Conservation (phyloP, 1,284 basidiomycete species). For the Pascua sp. region DNA sequence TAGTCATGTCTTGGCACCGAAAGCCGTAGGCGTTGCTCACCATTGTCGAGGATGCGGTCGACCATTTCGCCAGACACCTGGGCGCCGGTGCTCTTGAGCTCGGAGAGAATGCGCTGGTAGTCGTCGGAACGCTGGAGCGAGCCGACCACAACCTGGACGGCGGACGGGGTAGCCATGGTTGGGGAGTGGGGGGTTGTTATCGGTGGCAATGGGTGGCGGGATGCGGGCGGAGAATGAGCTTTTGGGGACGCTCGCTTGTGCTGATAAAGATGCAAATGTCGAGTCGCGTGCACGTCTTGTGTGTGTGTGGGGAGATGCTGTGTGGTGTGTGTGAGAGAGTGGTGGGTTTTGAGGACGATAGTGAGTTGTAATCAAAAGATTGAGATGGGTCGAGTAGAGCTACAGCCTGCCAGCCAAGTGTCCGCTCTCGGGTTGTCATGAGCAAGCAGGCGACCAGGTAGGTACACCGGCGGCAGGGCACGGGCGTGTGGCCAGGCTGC, state of each 20-base stretch:
- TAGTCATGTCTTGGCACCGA: neutral
- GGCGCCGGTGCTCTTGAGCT: conserved; percentile 29
- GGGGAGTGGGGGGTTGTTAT: neutral
- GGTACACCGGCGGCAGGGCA: too few species aligned
- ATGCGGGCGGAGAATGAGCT: conserved; percentile 4
- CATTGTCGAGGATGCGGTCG: conserved; percentile 46
- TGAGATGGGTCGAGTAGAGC: neutral
- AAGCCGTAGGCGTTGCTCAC: conserved; percentile 24
- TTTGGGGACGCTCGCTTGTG: neutral
- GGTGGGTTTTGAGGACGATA: neutral
- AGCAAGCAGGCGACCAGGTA: too few species aligned
- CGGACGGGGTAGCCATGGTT: conserved; percentile 6
- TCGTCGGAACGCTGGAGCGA: conserved; percentile 46
- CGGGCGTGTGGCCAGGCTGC: too few species aligned
- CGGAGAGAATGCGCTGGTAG: conserved; percentile 38
- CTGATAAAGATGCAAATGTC: neutral
- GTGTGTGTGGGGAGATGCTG: neutral
- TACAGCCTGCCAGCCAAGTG: neutral
- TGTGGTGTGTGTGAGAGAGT: neutral
- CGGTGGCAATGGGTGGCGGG: conserved; percentile 1
- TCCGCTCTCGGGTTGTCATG: too few species aligned
- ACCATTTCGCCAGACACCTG: conserved; percentile 47
- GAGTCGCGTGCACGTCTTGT: neutral
- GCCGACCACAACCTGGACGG: conserved; percentile 42
- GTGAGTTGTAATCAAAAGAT: neutral